Conservation (phyloP, 805 yeast genomes). For the Wickerhamiella occidentalis region DNA sequence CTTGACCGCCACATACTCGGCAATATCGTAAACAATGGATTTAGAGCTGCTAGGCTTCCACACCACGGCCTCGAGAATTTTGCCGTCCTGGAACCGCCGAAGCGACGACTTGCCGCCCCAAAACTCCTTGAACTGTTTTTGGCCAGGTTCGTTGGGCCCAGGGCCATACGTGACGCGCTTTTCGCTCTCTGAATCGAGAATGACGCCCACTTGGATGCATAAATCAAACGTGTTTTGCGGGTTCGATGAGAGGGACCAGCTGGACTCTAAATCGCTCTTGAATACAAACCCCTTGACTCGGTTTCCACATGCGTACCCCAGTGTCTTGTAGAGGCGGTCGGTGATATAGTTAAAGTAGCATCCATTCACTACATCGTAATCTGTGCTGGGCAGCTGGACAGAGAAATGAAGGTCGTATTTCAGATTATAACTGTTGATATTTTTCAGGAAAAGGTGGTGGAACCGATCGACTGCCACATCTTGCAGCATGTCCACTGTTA, state of each 20-base stretch:
- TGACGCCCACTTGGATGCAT: slow-evolving; percentile 41
- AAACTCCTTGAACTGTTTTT: slow-evolving; percentile 55
- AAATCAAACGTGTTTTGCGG: slow-evolving; percentile 7
- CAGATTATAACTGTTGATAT: slow-evolving; percentile 36
- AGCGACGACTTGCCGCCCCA: slow-evolving; percentile 85
- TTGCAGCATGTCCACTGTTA: slow-evolving; percentile 55
- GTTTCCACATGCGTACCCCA: slow-evolving; percentile 9
- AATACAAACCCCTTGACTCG: slow-evolving; percentile 3
- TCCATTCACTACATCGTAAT: not conserved
- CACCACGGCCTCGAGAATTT: slow-evolving; percentile 79
- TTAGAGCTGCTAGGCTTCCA: slow-evolving; percentile 49
- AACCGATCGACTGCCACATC: slow-evolving; percentile 80
- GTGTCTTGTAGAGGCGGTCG: slow-evolving; percentile 2
- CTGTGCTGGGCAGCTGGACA: slow-evolving; percentile 26
- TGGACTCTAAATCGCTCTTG: slow-evolving; percentile 5
- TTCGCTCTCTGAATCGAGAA: slow-evolving; percentile 59
- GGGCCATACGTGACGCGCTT: slow-evolving; percentile 85
- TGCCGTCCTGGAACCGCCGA: slow-evolving; percentile 86
- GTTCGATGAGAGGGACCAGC: slow-evolving; percentile 21
- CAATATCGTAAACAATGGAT: slow-evolving; percentile 54
- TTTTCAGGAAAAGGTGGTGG: slow-evolving; percentile 58
- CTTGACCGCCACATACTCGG: slow-evolving; percentile 46
- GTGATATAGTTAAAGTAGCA: not conserved
- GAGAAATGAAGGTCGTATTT: slow-evolving; percentile 54
- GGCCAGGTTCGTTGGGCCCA: slow-evolving; percentile 44